Percentiles rank a stretch among this genome's conserved stretches.
These are phyloP conservation scores for Neurospora hispaniola DNA, from an alignment of 495 filamentous ascomycete species.

Conservation along the genomic window DNA sequence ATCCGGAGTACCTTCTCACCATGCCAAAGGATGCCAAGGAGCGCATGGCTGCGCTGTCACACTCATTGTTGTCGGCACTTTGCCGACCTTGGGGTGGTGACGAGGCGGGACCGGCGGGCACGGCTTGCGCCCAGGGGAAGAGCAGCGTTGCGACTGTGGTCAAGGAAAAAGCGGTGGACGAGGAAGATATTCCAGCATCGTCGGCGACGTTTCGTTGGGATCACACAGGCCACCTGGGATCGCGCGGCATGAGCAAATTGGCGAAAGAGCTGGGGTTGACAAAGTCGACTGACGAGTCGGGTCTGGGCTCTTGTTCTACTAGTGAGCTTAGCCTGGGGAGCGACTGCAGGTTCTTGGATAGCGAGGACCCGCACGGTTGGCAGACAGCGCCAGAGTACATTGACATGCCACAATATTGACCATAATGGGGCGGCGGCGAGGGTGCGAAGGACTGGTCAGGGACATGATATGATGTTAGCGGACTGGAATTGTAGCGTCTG, in stretches of 20 bases:
- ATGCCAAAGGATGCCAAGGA: conserved; percentile 6
- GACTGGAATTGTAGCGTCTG: background rate
- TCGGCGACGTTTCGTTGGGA: conserved; percentile 8
- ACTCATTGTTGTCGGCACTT: conserved; percentile 11
- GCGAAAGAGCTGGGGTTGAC: conserved; percentile 4
- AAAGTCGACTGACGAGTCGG: background rate
- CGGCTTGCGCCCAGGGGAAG: background rate
- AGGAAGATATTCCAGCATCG: background rate
- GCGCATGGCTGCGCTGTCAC: conserved; percentile 1
- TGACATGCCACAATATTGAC: background rate
- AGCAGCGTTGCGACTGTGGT: background rate
- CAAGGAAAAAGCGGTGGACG: background rate
- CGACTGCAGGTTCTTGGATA: conserved; percentile 13
- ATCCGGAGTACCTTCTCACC: conserved; percentile 10
- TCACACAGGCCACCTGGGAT: background rate
- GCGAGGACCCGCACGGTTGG: conserved; percentile 18
- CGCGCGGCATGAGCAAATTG: background rate
- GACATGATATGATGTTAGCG: background rate
- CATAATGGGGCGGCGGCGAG: background rate
- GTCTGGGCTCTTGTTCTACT: background rate
- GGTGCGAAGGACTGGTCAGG: background rate
- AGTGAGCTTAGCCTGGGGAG: background rate
- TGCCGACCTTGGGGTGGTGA: conserved; percentile 14
- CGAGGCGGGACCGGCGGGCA: background rate
- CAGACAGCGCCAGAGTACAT: background rate